Evolutionary conservation across 2,329 filamentous ascomycete species (phyloP).

Genomic region (Colletotrichum eleusines): DNA sequence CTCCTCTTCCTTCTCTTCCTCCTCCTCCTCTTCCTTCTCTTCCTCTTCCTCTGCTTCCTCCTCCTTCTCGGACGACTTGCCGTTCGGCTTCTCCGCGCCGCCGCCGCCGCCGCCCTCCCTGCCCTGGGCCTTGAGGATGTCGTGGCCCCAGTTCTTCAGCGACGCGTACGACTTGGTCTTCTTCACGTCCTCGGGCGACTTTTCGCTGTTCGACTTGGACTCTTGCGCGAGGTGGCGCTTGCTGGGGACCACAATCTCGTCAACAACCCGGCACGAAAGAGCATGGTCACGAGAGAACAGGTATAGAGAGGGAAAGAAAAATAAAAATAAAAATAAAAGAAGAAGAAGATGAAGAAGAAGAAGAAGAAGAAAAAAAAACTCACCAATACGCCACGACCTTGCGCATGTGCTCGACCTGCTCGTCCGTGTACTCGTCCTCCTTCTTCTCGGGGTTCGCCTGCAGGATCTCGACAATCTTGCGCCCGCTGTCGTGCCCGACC

Average conservation of each 20-base stretch:
- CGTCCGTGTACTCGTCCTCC: constrained; percentile 67
- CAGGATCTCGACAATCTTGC: constrained; percentile 73
- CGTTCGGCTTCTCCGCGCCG: constrained; percentile 5
- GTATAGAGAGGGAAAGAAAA: too few relatives aligned
- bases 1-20: constrained; percentile 46
- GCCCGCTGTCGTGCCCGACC: constrained; percentile 72
- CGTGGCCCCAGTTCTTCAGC: constrained; percentile 73
- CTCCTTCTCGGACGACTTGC: constrained; percentile 44
- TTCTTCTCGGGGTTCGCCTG: constrained; percentile 71
- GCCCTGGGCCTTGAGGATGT: constrained; percentile 58
- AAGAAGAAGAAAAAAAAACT: constrained; percentile 26
- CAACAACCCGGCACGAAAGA: too few relatives aligned
- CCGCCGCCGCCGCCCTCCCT: constrained; percentile 40
- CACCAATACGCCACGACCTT: constrained; percentile 72
- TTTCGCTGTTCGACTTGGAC: constrained; percentile 67
- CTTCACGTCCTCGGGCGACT: constrained; percentile 58
- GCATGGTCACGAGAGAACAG: too few relatives aligned
- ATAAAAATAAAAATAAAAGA: too few relatives aligned
- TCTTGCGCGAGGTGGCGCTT: constrained; percentile 77
- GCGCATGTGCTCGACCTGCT: constrained; percentile 69
- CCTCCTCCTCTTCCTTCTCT: neutral
- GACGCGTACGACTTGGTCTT: constrained; percentile 67
- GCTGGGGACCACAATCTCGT: constrained; percentile 43
- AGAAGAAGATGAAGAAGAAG: neutral
- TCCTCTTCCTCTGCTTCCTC: constrained; percentile 34